Conservation (phyloP, 2,329 filamentous ascomycete genomes). For the Aspergillus candidus region DNA sequence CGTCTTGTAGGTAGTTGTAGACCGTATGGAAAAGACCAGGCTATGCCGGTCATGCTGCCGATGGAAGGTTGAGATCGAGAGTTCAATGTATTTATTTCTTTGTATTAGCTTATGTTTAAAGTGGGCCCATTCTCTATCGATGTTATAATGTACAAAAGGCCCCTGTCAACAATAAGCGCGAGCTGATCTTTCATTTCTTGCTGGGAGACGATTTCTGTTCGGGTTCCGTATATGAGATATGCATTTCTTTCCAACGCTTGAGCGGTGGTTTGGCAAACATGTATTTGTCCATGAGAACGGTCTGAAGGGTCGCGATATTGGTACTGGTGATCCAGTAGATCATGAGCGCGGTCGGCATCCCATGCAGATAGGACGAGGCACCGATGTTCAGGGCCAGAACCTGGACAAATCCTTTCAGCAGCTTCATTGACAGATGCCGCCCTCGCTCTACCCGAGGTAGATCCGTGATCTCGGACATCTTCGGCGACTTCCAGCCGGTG, state of each 20-base stretch:
- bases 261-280: constrained; percentile 32
- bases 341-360: constrained; percentile 42
- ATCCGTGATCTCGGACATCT: constrained; percentile 18
- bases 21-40: too few species aligned
- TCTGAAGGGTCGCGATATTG: constrained; percentile 38
- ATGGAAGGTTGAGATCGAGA: too few species aligned
- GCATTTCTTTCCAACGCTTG: constrained; percentile 25
- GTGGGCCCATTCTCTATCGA: too few species aligned
- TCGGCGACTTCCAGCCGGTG: constrained; percentile 22
- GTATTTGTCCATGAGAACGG: constrained; percentile 32
- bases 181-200: too few species aligned
- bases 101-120: too few species aligned
- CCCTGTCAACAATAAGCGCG: too few species aligned
- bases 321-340: constrained; percentile 48
- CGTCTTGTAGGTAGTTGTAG: too few species aligned
- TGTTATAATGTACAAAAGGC: too few species aligned
- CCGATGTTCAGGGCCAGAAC: constrained; percentile 38
- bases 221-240: constrained; percentile 21
- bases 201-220: background rate
- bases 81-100: too few species aligned
- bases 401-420: constrained; percentile 29
- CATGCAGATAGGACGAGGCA: constrained; percentile 20
- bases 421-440: constrained; percentile 16
- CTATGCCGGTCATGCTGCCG: too few species aligned
- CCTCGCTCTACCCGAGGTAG: constrained; percentile 23